Base-by-base conservation (phyloP, 176 grass and related monocot genomes). In the Chrysopogon serrulatus region DNA sequence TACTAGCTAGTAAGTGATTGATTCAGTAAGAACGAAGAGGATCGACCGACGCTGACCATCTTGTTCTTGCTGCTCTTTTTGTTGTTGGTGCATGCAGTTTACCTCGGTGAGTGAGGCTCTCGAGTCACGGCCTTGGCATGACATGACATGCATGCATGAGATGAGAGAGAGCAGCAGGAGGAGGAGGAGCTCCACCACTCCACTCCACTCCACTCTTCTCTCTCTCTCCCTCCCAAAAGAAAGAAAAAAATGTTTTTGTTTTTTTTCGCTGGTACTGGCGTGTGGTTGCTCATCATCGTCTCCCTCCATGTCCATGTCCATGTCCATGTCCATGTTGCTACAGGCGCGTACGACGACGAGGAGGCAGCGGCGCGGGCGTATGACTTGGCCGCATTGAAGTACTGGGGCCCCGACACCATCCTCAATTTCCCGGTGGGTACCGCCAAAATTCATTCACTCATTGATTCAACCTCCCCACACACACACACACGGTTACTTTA, bases 91-190 rank as follows among this genome's bases (percentile, higher is more conserved):
- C 81, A 80, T 87, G 92, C 88, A 97, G 95, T 97, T 91, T 97
- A 97, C 87, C 95, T 97, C 51, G 95, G 95, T 97, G 90, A 97
- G 92, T 97, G 90, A 97, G 92, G 92, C 86, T 88, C 81, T 43
- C 86, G 34, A 49, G 62, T 86, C 71, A 88, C 51, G 86, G 77
- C 80, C 80, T 93, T 84, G 80, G 85, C 80, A 83, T 90, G 84
- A 35, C 65, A 0, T n/a, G n/a, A 37, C 49, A 59, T 26, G n/a
- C 53, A n/a, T n/a, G n/a, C n/a, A n/a, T n/a, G n/a, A n/a, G n/a
- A 64, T n/a, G 36, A 24, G 60, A 30, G 59, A 27, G 39, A 16
- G 18, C n/a, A n/a, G n/a, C n/a, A n/a, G 4, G 17, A 19, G 49
- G 65, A 72, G 23, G 65, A 65, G 56, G 30, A 56, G 10, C 47